Evolutionary conservation across 805 yeast species (phyloP).

Genomic region (Candida krabiensis): DNA sequence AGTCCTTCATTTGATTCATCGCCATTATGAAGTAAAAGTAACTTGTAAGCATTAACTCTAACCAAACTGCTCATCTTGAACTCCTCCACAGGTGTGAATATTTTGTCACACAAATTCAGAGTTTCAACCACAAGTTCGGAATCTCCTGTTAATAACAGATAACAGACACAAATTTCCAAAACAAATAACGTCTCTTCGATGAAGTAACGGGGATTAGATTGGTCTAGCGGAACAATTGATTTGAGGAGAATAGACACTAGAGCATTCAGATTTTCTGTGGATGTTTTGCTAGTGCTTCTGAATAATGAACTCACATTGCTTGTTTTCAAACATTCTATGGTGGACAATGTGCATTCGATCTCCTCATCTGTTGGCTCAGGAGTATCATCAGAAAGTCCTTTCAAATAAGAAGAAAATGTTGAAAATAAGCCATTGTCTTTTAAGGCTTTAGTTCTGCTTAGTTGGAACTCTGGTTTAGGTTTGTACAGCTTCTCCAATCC

Average conservation of each 20-base stretch:
- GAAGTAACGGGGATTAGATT: conserved; percentile 27
- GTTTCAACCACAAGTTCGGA: conserved; percentile 22
- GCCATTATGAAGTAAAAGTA: conserved; percentile 44
- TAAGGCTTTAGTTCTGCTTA: conserved; percentile 61
- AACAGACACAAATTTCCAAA: conserved; percentile 33
- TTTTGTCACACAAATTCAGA: conserved; percentile 22
- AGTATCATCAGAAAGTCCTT: conserved; percentile 81
- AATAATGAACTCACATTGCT: conserved; percentile 61
- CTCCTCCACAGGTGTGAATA: conserved; percentile 25
- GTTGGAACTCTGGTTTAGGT: conserved; percentile 65
- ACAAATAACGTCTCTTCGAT: conserved; percentile 31
- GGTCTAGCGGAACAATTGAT: conserved; percentile 34
- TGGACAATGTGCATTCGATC: conserved; percentile 78
- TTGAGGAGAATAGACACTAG: conserved; percentile 36
- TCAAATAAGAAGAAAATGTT: conserved; percentile 87
- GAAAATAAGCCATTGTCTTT: conserved; percentile 82
- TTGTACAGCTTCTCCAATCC: conserved; percentile 54
- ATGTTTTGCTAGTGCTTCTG: conserved; percentile 44
- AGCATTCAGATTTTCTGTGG: conserved; percentile 33
- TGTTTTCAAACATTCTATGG: conserved; percentile 78
- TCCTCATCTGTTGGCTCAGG: conserved; percentile 94
- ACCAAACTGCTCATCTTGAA: conserved; percentile 30
- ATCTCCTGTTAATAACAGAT: conserved; percentile 30
- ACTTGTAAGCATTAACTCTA: conserved; percentile 52
- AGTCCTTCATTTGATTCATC: conserved; percentile 18